Percentiles rank a stretch among this genome's conserved stretches.
phyloP scores from a whole-genome alignment of 192 early-diverging fungal species.

The Coemansia sp. region DNA sequence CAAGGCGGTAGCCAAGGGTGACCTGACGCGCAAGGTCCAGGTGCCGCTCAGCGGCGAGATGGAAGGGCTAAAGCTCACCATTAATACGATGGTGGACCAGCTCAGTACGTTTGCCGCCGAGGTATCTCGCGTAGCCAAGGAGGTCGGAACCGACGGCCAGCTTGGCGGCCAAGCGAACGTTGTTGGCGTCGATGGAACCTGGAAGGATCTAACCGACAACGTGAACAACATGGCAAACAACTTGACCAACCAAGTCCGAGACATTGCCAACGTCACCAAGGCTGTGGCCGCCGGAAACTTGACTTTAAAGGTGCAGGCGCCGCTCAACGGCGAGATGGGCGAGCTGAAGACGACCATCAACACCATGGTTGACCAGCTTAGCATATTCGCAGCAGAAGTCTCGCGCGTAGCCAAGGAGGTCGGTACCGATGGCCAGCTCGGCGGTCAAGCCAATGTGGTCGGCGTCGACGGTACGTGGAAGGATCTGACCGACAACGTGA shows the following conservation, averaged over 20 bases:
- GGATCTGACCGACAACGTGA: conserved; percentile 69
- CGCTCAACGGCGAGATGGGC: conserved; percentile 55
- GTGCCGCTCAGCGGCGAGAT: conserved; percentile 62
- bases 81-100: conserved; percentile 64
- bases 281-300: conserved; percentile 59
- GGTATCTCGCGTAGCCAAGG: conserved; percentile 58
- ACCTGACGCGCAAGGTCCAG: conserved; percentile 56
- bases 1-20: conserved; percentile 62
- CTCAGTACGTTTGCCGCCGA: conserved; percentile 60
- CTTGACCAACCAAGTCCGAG: conserved; percentile 60
- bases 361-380: conserved; percentile 64
- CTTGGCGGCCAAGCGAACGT: conserved; percentile 58
- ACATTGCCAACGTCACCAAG: conserved; percentile 59
- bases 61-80: conserved; percentile 58
- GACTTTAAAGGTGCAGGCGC: conserved; percentile 50
- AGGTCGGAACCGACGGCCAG: conserved; percentile 57
- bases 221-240: conserved; percentile 67
- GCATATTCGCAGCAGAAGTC: conserved; percentile 64
- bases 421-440: conserved; percentile 66
- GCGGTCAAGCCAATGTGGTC: conserved; percentile 63
- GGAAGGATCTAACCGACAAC: conserved; percentile 62
- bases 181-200: conserved; percentile 56
- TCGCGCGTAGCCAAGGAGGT: conserved; percentile 66
- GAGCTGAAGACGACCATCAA: conserved; percentile 61
- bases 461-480: conserved; percentile 68